Percentiles rank a stretch among this genome's conserved stretches.
Conservation (phyloP, 176 grass and related monocot genomes). For the Cenchrus americanus region DNA sequence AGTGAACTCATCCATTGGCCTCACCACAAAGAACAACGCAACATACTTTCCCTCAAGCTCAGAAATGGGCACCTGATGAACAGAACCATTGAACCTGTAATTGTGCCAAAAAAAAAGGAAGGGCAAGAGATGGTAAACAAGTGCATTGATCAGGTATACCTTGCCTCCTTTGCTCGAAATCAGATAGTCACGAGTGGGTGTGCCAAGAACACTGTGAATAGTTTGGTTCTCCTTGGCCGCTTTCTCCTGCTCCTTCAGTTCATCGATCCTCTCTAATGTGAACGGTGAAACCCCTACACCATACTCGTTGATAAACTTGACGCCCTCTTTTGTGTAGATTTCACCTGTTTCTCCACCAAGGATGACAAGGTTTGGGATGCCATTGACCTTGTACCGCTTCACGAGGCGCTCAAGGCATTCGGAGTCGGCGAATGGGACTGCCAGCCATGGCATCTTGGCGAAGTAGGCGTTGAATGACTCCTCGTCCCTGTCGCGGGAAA, state of each 20-base stretch:
- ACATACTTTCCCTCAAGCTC: conserved; percentile 77
- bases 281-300: conserved; percentile 73
- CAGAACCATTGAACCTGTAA: neutral
- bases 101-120: neutral
- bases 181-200: conserved; percentile 56
- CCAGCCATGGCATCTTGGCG: conserved; percentile 74
- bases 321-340: conserved; percentile 50
- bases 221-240: conserved; percentile 65
- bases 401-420: conserved; percentile 37
- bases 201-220: conserved; percentile 58
- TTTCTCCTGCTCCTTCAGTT: conserved; percentile 63
- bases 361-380: conserved; percentile 58
- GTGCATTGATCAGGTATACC: conserved; percentile 43
- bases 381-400: conserved; percentile 45
- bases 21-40: conserved; percentile 54
- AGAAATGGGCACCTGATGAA: conserved; percentile 63
- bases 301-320: conserved; percentile 47
- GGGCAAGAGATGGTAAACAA: neutral
- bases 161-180: conserved; percentile 52
- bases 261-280: conserved; percentile 54
- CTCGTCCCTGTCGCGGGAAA: conserved; percentile 52
- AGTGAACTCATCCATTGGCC: conserved; percentile 56
- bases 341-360: conserved; percentile 55
- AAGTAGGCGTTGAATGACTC: conserved; percentile 58
- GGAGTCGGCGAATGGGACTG: conserved; percentile 69